A percentile compares a stretch with the other conserved stretches of the same genome.
Evolutionary conservation across 2,329 filamentous ascomycete genomes (phyloP).

Genomic region (Myotisia sp.): DNA sequence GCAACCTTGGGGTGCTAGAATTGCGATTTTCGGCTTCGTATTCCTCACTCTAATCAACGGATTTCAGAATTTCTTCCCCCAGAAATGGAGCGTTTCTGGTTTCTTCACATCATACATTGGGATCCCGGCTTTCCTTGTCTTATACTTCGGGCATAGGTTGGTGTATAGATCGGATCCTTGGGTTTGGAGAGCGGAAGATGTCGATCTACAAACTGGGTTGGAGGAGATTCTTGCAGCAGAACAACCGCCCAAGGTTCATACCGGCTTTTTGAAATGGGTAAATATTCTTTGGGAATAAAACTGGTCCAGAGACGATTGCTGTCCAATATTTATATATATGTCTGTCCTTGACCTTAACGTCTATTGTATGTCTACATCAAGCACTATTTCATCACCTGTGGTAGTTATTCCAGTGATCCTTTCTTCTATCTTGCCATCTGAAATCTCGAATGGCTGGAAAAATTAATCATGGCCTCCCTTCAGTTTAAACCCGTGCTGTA

Average conservation of each 20-base stretch:
- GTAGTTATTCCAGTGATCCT: no score
- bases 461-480: no score
- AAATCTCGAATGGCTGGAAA: no score
- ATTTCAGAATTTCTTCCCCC: slow-evolving; percentile 58
- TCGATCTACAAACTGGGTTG: slow-evolving; percentile 42
- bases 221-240: slow-evolving; percentile 39
- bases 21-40: slow-evolving; percentile 38
- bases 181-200: slow-evolving; percentile 34
- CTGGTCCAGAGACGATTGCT: no score
- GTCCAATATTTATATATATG: no score
- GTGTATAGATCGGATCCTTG: slow-evolving; percentile 37
- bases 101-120: slow-evolving; percentile 57
- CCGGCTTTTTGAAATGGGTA: slow-evolving; percentile 9
- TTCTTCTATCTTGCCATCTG: no score
- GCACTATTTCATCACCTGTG: no score
- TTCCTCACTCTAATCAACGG: slow-evolving; percentile 61
- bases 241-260: slow-evolving; percentile 16
- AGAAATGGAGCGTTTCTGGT: slow-evolving; percentile 45
- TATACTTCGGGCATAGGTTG: slow-evolving; percentile 42
- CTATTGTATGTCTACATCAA: no score
- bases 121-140: slow-evolving; percentile 44
- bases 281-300: slow-evolving; percentile 11
- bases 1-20: slow-evolving; percentile 52
- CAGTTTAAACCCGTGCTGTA: no score
- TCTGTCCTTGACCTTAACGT: no score